Base-by-base conservation (phyloP, 306 rosid genomes). In the Vicia villosa region DNA sequence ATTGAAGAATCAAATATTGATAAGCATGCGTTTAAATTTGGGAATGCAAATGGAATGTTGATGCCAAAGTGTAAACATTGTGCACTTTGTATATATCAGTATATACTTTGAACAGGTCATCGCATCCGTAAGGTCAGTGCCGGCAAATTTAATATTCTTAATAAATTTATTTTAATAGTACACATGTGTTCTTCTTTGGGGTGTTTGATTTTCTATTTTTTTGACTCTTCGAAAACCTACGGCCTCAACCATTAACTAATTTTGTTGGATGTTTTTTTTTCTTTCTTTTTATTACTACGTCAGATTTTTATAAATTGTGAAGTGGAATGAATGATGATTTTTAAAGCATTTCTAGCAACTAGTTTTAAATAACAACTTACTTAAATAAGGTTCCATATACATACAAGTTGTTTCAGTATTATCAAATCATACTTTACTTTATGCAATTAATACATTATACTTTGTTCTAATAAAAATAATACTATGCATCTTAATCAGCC, bases 121-220 rank as follows among this genome's bases (percentile, higher is more conserved):
- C 30, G 68, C 11, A 5, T 24, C 26, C 28, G 16, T 34, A 6
- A 37, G 67, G 75, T 47, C 74, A 45, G 65, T 74, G 85, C 87
- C 81, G 80, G 90, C 88, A 49, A 62, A 26, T 80, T 77, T 67
- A 64, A 70, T 73, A 58, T 43, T 51, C 9, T 59, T 16, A 22
- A n/a, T 34, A 16, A 41, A 46, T 46, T 45, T 5, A 6, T 15
- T 17, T 17, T 45, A 45, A 45, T 45, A 45, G 1, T 49, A 42
- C 75, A 42, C 75, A 49, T 66, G 75, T 58, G 75, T 79, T 79
- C 74, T 60, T 66, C n/a, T 50, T 66, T 75, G 21, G 68, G 50
- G 78, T 50, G n/a, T 61, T 51, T 74, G 36, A 37, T 82, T 58
- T 82, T 82, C 83, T 66, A 64, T 24, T 16, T 41, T 72, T 54